These are phyloP conservation scores for Coccomyxa sp. DNA, from an alignment of 139 green algal species.

Conservation along the genomic window DNA sequence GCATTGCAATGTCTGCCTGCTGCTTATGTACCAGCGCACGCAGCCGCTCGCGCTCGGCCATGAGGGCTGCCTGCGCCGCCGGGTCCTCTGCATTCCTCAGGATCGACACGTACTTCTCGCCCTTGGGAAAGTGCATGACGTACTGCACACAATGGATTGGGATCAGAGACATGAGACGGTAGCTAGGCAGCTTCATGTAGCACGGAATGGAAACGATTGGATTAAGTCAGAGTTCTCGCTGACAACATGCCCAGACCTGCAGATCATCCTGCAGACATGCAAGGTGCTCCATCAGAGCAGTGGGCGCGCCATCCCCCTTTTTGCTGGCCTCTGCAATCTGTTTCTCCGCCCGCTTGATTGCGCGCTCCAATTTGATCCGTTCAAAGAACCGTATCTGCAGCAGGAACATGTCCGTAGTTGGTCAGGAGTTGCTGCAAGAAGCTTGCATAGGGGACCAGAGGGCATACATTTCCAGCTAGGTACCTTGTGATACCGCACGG, in stretches of 20 bases:
- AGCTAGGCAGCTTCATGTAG: not conserved
- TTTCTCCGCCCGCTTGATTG: not conserved
- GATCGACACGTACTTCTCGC: conserved; percentile 81
- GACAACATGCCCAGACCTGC: conserved; percentile 15
- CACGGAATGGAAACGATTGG: not conserved
- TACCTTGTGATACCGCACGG: conserved; percentile 75
- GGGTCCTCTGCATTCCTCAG: conserved; percentile 45
- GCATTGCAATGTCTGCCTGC: conserved; percentile 44
- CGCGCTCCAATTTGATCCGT: conserved; percentile 65
- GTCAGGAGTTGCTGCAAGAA: not conserved
- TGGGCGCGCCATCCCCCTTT: no score
- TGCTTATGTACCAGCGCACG: conserved; percentile 35
- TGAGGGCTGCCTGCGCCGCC: conserved; percentile 47
- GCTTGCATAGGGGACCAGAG: no score
- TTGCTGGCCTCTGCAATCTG: not conserved
- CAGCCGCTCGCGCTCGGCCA: conserved; percentile 50
- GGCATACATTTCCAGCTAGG: not conserved
- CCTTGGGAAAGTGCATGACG: conserved; percentile 78
- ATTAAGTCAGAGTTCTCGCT: not conserved
- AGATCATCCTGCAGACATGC: conserved; percentile 45
- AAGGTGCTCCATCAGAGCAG: conserved; percentile 19
- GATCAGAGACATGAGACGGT: no score
- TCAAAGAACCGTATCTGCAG: conserved; percentile 82
- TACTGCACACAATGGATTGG: conserved; percentile 45
- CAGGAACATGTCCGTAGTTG: not conserved